phyloP scores from a whole-genome alignment of 768 basidiomycete species.

The Tremella yokohamensis region DNA sequence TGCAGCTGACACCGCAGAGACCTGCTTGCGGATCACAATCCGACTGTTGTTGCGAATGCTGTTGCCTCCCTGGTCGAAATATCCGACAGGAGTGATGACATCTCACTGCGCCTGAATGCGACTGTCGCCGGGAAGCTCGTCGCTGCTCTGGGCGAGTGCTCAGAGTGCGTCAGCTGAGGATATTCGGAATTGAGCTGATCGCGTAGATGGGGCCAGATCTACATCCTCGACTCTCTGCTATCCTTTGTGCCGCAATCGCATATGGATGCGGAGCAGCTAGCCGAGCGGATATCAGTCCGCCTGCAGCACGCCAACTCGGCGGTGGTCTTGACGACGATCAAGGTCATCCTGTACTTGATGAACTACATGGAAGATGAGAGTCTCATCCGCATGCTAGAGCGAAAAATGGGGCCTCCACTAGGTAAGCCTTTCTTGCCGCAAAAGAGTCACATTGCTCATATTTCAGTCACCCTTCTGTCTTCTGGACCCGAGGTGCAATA shows the following conservation, averaged over 20 bases:
- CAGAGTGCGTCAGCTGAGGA: constrained; percentile 68
- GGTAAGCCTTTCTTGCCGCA: constrained; percentile 56
- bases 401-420: constrained; percentile 96
- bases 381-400: constrained; percentile 82
- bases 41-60: constrained; percentile 95
- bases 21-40: constrained; percentile 86
- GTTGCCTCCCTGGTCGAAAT: constrained; percentile 97
- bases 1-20: constrained; percentile 53
- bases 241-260: constrained; percentile 88
- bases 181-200: constrained; percentile 4
- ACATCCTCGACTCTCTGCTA: constrained; percentile 88
- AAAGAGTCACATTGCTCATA: not conserved
- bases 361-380: constrained; percentile 94
- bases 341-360: constrained; percentile 92
- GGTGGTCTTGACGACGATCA: constrained; percentile 97
- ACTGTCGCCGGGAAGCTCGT: constrained; percentile 84
- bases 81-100: constrained; percentile 88
- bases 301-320: constrained; percentile 98
- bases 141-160: constrained; percentile 87
- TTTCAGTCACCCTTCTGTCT: constrained; percentile 81
- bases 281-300: constrained; percentile 89
- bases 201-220: constrained; percentile 94
- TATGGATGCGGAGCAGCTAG: constrained; percentile 85
- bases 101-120: constrained; percentile 83
- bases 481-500: constrained; percentile 99